phyloP scores from a whole-genome alignment of 371 early-diverging fungal species.

The Blastocladiella emersonii region DNA sequence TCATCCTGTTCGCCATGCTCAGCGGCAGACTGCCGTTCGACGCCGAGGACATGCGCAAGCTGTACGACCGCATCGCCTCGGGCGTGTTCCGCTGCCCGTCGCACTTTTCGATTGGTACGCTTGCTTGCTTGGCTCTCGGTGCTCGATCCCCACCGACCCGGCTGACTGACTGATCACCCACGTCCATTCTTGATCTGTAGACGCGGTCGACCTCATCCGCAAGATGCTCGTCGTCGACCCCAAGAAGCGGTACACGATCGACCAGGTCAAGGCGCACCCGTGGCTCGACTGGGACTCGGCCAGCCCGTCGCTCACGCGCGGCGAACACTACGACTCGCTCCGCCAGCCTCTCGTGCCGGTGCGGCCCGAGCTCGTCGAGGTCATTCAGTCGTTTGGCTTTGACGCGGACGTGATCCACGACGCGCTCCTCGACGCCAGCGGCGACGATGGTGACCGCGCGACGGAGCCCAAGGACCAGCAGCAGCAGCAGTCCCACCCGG shows the following conservation, averaged over 20 bases:
- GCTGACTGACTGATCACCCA: background rate
- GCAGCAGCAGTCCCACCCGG: background rate
- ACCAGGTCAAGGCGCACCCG: constrained; percentile 23
- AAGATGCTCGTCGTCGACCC: constrained; percentile 36
- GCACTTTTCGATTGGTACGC: constrained; percentile 21
- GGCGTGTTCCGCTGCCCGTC: constrained; percentile 38
- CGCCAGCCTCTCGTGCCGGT: background rate
- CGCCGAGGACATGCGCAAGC: constrained; percentile 37
- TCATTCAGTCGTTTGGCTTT: background rate
- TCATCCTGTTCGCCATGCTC: constrained; percentile 55
- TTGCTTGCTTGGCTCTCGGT: constrained; percentile 10
- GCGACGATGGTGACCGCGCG: too few relatives aligned
- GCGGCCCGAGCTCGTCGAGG: background rate
- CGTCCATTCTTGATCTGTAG: constrained; percentile 3
- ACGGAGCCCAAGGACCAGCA: too few relatives aligned
- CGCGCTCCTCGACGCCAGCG: too few relatives aligned
- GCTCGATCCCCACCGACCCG: background rate
- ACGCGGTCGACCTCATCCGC: constrained; percentile 34
- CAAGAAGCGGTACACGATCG: constrained; percentile 18
- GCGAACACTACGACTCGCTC: background rate
- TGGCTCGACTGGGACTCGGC: constrained; percentile 14
- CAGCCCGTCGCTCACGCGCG: background rate
- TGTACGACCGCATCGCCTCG: constrained; percentile 41
- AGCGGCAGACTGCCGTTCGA: constrained; percentile 67
- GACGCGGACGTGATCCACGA: background rate